These are phyloP conservation scores for Acarospora socialis DNA, from an alignment of 2,329 filamentous ascomycete species.

Conservation along the genomic window DNA sequence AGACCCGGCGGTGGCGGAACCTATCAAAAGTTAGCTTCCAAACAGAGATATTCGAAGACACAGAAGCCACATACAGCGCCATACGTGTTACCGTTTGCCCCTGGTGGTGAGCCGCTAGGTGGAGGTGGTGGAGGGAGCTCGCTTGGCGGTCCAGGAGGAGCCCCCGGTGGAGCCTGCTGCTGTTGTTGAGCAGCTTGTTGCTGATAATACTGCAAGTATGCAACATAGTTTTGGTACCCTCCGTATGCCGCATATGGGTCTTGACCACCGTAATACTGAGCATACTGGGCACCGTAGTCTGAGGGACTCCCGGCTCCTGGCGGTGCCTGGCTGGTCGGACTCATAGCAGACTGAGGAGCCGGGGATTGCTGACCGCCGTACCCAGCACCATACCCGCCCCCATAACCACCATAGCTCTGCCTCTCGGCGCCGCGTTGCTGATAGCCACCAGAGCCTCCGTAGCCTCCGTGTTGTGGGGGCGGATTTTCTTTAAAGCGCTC, in stretches of 20 bases:
- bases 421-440: constrained; percentile 7
- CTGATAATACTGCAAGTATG: constrained; percentile 55
- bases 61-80: constrained; percentile 42
- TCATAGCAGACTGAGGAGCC: constrained; percentile 30
- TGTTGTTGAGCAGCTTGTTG: constrained; percentile 45
- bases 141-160: constrained; percentile 26
- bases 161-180: constrained; percentile 31
- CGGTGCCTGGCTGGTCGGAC: constrained; percentile 25
- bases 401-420: constrained; percentile 30
- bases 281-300: constrained; percentile 71
- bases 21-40: constrained; percentile 17
- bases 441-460: constrained; percentile 36
- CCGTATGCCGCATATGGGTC: constrained; percentile 88
- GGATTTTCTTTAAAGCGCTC: constrained; percentile 73
- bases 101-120: constrained; percentile 40
- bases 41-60: background rate
- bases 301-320: constrained; percentile 32
- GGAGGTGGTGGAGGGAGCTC: constrained; percentile 42
- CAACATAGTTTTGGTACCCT: constrained; percentile 61
- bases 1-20: constrained; percentile 39
- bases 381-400: constrained; percentile 31
- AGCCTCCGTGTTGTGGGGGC: constrained; percentile 48
- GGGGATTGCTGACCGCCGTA: constrained; percentile 20
- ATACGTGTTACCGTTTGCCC: constrained; percentile 37
- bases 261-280: constrained; percentile 58